Evolutionary conservation across 129 eudicot genomes (phyloP).

Genomic region (Saussurea involucrata): DNA sequence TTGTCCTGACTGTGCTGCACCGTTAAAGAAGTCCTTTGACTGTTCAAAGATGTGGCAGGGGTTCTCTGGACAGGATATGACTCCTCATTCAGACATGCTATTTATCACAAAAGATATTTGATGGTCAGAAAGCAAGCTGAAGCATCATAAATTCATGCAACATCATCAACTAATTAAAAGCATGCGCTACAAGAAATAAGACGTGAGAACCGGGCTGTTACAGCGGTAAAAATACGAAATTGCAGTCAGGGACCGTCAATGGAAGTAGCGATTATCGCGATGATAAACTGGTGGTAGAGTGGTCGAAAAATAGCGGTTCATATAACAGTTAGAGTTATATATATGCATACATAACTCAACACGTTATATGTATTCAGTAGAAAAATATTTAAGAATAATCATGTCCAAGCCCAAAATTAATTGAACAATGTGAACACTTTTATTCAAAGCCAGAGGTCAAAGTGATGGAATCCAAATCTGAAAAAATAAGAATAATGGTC

Average conservation of each 20-base stretch:
- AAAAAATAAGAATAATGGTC: too few species aligned
- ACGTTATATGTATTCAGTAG: background rate
- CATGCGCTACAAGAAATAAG: background rate
- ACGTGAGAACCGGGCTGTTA: background rate
- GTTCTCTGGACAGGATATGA: conserved; percentile 61
- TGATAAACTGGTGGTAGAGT: too few species aligned
- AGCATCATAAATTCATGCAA: background rate
- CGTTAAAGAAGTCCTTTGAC: conserved; percentile 35
- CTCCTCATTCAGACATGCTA: conserved; percentile 88
- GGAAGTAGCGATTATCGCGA: too few species aligned
- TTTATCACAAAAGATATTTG: conserved; percentile 16
- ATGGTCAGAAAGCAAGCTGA: conserved; percentile 17
- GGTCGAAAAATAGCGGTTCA: too few species aligned
- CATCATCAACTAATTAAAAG: background rate
- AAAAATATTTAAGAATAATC: background rate
- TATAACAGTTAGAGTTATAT: too few species aligned
- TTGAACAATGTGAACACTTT: background rate
- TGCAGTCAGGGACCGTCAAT: too few species aligned
- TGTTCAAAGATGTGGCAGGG: conserved; percentile 37
- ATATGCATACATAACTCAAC: background rate
- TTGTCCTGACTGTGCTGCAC: conserved; percentile 43
- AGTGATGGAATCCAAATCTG: too few species aligned
- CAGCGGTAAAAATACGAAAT: too few species aligned
- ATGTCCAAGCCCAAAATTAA: background rate
- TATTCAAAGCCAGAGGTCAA: too few species aligned